Conservation (phyloP, 345 rosid genomes). For the Chamaenerion angustifolium region DNA sequence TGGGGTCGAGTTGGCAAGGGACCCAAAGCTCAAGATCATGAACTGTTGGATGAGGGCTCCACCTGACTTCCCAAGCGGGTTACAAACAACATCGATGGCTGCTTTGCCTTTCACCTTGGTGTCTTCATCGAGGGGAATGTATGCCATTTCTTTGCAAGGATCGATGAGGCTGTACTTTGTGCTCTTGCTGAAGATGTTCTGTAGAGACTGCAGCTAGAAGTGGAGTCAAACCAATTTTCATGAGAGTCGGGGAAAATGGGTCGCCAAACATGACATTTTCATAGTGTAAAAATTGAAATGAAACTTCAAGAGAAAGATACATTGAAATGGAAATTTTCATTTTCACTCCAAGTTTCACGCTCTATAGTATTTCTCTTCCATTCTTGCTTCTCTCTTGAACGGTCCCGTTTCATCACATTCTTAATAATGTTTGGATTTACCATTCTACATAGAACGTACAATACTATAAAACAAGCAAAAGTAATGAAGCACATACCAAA, state of each 20-base stretch:
- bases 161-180: conserved; percentile 96
- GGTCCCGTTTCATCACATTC: too few relatives aligned
- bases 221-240: conserved; percentile 81
- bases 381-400: too few relatives aligned
- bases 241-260: conserved; percentile 57
- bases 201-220: conserved; percentile 94
- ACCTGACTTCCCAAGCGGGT: too few relatives aligned
- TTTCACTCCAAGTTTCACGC: too few relatives aligned
- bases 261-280: conserved; percentile 63
- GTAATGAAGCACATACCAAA: conserved; percentile 32
- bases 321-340: too few relatives aligned
- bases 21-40: conserved; percentile 90
- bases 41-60: conserved; percentile 97
- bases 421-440: too few relatives aligned
- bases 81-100: too few relatives aligned
- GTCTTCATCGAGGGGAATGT: conserved; percentile 92
- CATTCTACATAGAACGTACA: too few relatives aligned
- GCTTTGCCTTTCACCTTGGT: conserved; percentile 99
- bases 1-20: conserved; percentile 89
- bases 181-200: conserved; percentile 99
- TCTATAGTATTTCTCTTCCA: too few relatives aligned
- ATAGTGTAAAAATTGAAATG: too few relatives aligned
- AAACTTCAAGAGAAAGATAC: too few relatives aligned
- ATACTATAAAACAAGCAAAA: not conserved
- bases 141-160: conserved; percentile 99